Conservation (phyloP, 2,329 filamentous ascomycete species). For the Alternaria postmessia region DNA sequence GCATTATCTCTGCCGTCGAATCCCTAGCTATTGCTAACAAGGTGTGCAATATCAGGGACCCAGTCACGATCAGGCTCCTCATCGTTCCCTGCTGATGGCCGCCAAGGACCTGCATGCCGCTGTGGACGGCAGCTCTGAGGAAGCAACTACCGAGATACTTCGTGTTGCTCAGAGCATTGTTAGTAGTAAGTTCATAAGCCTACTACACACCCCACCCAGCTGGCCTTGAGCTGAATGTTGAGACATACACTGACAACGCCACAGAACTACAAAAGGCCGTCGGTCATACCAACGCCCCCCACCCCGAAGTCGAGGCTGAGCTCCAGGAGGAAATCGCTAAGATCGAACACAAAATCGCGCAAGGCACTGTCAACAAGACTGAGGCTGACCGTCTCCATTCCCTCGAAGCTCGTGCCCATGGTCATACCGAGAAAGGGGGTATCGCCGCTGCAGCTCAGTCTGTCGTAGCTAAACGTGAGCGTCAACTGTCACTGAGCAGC, state of each 20-base stretch:
- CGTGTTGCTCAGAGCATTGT: slow-evolving; percentile 37
- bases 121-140: slow-evolving; percentile 32
- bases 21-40: slow-evolving; percentile 36
- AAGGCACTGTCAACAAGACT: slow-evolving; percentile 48
- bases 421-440: slow-evolving; percentile 46
- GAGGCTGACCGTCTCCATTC: slow-evolving; percentile 54
- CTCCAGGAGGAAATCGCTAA: slow-evolving; percentile 42
- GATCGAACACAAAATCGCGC: slow-evolving; percentile 43
- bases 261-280: slow-evolving; percentile 44
- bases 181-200: slow-evolving; percentile 34
- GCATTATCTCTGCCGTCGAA: slow-evolving; percentile 42
- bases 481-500: slow-evolving; percentile 27
- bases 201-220: background rate
- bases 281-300: slow-evolving; percentile 33
- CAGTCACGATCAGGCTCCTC: slow-evolving; percentile 22
- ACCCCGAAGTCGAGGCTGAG: slow-evolving; percentile 42
- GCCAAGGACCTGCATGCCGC: slow-evolving; percentile 40
- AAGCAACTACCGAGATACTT: slow-evolving; percentile 39
- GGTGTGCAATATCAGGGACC: slow-evolving; percentile 24
- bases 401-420: slow-evolving; percentile 51
- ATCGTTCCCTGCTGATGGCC: slow-evolving; percentile 31
- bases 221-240: background rate
- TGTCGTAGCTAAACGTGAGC: slow-evolving; percentile 45
- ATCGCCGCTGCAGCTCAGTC: slow-evolving; percentile 52
- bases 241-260: slow-evolving; percentile 13